Evolutionary conservation across 768 basidiomycete species (phyloP).

Genomic region (Dioszegia hungarica): DNA sequence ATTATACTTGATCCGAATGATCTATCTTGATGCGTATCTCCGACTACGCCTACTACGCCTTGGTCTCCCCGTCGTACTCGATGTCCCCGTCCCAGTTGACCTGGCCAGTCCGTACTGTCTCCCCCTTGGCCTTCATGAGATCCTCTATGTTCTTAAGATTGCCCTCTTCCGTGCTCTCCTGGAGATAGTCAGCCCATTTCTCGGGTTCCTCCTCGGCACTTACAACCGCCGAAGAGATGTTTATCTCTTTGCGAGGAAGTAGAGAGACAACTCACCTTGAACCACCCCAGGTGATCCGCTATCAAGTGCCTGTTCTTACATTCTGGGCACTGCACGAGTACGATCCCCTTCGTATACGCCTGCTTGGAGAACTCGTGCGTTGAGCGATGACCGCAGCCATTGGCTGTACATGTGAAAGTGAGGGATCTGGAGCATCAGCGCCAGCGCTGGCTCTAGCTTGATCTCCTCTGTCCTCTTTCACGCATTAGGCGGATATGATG

Average conservation of each 20-base stretch:
- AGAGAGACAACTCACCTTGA: conserved; percentile 44
- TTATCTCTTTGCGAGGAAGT: no score
- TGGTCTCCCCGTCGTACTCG: conserved; percentile 14
- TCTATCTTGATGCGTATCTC: background rate
- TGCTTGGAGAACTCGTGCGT: conserved; percentile 81
- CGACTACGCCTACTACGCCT: background rate
- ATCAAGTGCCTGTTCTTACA: conserved; percentile 58
- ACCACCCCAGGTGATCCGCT: conserved; percentile 50
- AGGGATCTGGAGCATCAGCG: conserved; percentile 27
- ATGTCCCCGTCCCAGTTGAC: conserved; percentile 39
- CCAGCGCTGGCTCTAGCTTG: no score
- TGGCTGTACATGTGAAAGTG: conserved; percentile 48
- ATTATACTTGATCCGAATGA: no score
- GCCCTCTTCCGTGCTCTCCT: conserved; percentile 49
- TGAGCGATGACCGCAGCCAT: conserved; percentile 66
- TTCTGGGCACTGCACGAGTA: conserved; percentile 82
- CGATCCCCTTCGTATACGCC: conserved; percentile 81
- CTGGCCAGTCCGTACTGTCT: conserved; percentile 56
- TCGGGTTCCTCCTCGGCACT: no score
- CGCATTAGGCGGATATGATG: no score
- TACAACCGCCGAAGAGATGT: no score
- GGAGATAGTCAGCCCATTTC: background rate
- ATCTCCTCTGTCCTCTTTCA: no score
- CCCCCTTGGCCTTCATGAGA: conserved; percentile 70
- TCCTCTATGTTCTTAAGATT: conserved; percentile 76